These are phyloP conservation scores for Penicillium sp. DNA, from an alignment of 2,329 filamentous ascomycete genomes.

Conservation along the genomic window DNA sequence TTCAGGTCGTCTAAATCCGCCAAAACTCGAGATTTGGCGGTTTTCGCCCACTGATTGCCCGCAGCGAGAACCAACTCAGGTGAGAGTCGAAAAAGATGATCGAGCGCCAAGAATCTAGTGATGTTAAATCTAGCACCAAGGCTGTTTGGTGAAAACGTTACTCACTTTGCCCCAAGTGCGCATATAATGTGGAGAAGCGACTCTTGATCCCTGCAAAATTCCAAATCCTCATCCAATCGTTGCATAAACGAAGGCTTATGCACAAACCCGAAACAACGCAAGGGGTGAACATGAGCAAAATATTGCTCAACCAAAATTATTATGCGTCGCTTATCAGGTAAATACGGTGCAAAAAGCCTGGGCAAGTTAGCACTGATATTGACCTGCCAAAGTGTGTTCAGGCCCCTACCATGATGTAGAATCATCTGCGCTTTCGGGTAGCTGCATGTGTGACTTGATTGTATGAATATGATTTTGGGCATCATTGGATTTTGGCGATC, in stretches of 20 bases:
- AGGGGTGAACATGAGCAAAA: slow-evolving; percentile 30
- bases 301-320: slow-evolving; percentile 23
- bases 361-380: neutral
- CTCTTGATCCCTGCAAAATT: slow-evolving; percentile 14
- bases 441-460: neutral
- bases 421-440: neutral
- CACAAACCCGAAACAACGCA: slow-evolving; percentile 30
- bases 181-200: slow-evolving; percentile 28
- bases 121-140: neutral
- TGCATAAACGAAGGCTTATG: slow-evolving; percentile 31
- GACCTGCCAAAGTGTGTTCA: neutral
- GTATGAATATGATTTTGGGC: neutral
- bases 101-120: slow-evolving; percentile 12
- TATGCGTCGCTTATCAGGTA: slow-evolving; percentile 13
- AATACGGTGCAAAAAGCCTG: slow-evolving; percentile 13
- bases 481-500: neutral
- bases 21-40: slow-evolving; percentile 15
- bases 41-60: slow-evolving; percentile 18
- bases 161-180: slow-evolving; percentile 27
- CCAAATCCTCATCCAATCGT: slow-evolving; percentile 24
- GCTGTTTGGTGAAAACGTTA: neutral
- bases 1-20: slow-evolving; percentile 19
- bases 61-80: slow-evolving; percentile 11
- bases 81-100: slow-evolving; percentile 5
- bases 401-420: slow-evolving; percentile 5